Percentiles rank a stretch among this genome's conserved stretches.
Evolutionary conservation across 2,329 filamentous ascomycete genomes (phyloP).

Genomic region (Bipolaris victoriae): DNA sequence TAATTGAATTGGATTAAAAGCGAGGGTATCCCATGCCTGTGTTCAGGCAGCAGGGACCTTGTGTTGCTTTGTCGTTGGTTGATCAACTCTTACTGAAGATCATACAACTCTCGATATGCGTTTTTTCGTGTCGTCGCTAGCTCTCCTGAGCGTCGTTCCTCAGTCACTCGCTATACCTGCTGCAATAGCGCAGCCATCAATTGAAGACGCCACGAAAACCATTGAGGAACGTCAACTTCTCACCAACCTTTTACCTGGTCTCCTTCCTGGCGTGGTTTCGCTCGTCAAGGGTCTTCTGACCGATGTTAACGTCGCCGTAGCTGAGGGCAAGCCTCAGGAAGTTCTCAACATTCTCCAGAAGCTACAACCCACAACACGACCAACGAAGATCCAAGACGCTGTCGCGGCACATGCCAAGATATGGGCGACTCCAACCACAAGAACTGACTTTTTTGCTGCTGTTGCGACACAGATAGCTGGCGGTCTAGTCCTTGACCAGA

Average conservation of each 20-base stretch:
- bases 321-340: conserved; percentile 17
- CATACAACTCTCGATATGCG: conserved; percentile 14
- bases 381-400: conserved; percentile 23
- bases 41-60: not conserved
- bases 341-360: conserved; percentile 21
- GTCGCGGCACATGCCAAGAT: conserved; percentile 15
- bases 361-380: conserved; percentile 23
- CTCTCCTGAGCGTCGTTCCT: conserved; percentile 19
- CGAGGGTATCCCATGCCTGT: not conserved
- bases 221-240: conserved; percentile 24
- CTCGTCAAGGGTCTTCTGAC: conserved; percentile 18
- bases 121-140: conserved; percentile 12
- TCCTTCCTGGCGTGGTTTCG: conserved; percentile 15
- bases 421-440: conserved; percentile 26
- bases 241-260: not conserved
- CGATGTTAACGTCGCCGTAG: conserved; percentile 22
- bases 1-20: not conserved
- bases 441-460: conserved; percentile 23
- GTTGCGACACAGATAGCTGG: conserved; percentile 31
- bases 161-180: conserved; percentile 12
- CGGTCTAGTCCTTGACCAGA: conserved; percentile 26
- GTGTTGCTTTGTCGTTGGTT: not conserved
- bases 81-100: not conserved
- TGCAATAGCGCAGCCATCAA: not conserved
- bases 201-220: not conserved